phyloP scores from a whole-genome alignment of 2,329 filamentous ascomycete genomes.

The Claviceps lovelessii region DNA sequence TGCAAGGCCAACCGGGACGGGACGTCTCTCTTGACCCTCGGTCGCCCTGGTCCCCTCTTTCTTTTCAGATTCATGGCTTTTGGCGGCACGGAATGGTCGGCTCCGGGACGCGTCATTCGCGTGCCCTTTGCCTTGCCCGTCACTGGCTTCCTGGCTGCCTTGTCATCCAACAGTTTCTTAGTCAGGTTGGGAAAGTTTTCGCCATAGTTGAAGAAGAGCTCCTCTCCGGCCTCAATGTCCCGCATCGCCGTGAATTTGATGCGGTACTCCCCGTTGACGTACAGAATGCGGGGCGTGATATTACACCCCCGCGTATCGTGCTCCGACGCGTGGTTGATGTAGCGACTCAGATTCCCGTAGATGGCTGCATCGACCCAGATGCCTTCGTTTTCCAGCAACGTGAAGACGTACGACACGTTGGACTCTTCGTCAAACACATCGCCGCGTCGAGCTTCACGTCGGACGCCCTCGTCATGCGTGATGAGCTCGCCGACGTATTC shows the following conservation, averaged over 20 bases:
- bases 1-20: slow-evolving; percentile 10
- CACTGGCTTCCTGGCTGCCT: slow-evolving; percentile 19
- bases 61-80: slow-evolving; percentile 15
- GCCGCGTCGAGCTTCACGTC: slow-evolving; percentile 47
- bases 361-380: slow-evolving; percentile 61
- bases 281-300: slow-evolving; percentile 48
- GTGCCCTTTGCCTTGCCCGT: slow-evolving; percentile 10
- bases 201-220: slow-evolving; percentile 72
- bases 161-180: slow-evolving; percentile 26
- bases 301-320: slow-evolving; percentile 40
- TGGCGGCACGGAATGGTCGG: slow-evolving; percentile 10
- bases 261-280: slow-evolving; percentile 62
- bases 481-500: slow-evolving; percentile 74
- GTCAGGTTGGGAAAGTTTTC: slow-evolving; percentile 50
- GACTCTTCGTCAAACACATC: slow-evolving; percentile 46
- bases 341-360: slow-evolving; percentile 67
- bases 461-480: slow-evolving; percentile 52
- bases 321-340: slow-evolving; percentile 62
- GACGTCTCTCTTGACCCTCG: slow-evolving; percentile 5
- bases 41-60: slow-evolving; percentile 8
- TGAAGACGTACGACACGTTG: slow-evolving; percentile 51
- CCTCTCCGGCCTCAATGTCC: slow-evolving; percentile 56
- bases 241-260: slow-evolving; percentile 59
- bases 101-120: slow-evolving; percentile 8
- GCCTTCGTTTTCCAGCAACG: slow-evolving; percentile 43